phyloP scores from a whole-genome alignment of 306 rosid genomes.

The Abrus pulchellus region DNA sequence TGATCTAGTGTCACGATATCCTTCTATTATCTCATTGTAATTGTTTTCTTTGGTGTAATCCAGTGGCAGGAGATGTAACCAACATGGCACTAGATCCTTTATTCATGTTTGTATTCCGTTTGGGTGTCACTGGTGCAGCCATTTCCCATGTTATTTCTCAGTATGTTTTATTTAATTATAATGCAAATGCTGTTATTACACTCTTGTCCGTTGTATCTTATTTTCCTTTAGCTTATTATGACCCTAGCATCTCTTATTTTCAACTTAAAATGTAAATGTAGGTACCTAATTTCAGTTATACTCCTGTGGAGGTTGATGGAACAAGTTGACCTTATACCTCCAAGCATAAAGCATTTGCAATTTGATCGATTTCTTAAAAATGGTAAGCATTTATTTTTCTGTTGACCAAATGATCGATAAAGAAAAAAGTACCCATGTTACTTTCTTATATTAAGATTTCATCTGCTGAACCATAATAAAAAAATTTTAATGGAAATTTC shows the following conservation, averaged over 20 bases:
- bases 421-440: neutral
- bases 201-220: neutral
- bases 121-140: constrained; percentile 94
- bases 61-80: constrained; percentile 89
- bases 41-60: constrained; percentile 45
- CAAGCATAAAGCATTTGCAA: constrained; percentile 74
- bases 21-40: constrained; percentile 35
- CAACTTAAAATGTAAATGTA: constrained; percentile 43
- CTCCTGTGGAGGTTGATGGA: constrained; percentile 76
- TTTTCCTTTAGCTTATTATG: constrained; percentile 29
- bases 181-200: constrained; percentile 9
- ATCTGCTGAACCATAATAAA: neutral
- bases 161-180: constrained; percentile 58
- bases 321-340: constrained; percentile 78
- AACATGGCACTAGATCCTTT: constrained; percentile 88
- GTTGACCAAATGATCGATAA: constrained; percentile 1
- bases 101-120: constrained; percentile 70
- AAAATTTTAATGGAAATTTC: neutral
- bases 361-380: constrained; percentile 79
- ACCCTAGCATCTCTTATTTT: constrained; percentile 21
- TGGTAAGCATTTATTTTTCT: constrained; percentile 56
- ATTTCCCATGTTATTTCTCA: constrained; percentile 97
- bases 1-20: neutral
- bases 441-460: constrained; percentile 7
- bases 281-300: constrained; percentile 78